Base-by-base conservation (phyloP, 176 grass and related monocot species). In the Juncus effusus region DNA sequence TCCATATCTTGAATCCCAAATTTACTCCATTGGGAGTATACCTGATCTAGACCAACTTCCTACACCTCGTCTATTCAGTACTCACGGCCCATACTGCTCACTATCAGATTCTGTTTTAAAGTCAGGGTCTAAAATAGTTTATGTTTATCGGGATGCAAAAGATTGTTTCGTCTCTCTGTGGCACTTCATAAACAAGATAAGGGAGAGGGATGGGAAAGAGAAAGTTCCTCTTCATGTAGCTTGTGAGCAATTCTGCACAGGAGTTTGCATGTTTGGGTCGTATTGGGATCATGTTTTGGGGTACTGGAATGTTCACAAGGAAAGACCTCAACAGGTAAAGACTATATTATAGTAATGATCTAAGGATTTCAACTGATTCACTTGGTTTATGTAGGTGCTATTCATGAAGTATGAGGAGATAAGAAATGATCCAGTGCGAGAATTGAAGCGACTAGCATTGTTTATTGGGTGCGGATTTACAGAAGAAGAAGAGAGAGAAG, bases 351-450 rank as follows among this genome's bases (percentile, higher is more conserved):
- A 28, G 9, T 47, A 47, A 47, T 47, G 4, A 47, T 47, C 4
- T 47, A 6, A 6, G 0, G 44, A 47, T 47, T 47, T 6, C 9
- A 47, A 9, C 2, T 6, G 0, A 6, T 47, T 47, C 9, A 47
- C 9, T 47, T 47, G 4, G 44, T 47, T 47, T 9, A 47, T 47
- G 9, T 47, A 56, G 8, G 81, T 74, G 15, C 47, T 89, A 12
- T 83, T 86, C 53, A 69, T 86, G 8, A 83, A 3, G 72, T 86
- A 86, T 69, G 87, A 90, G 62, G 73, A 90, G 39, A 16, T 86
- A 13, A 71, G 74, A 4, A 13, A 1, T 0, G 76, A 79, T 15
- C 39, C 61, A 2, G 41, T 64, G 4, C n/a, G 41, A 7, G 61
- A 14, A 14, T 28, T 64, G 37, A 64, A 6, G 35, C 13, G 37